Evolutionary conservation across 108 stramenopile species (phyloP).

Genomic region (Discostella pseudostelligera): DNA sequence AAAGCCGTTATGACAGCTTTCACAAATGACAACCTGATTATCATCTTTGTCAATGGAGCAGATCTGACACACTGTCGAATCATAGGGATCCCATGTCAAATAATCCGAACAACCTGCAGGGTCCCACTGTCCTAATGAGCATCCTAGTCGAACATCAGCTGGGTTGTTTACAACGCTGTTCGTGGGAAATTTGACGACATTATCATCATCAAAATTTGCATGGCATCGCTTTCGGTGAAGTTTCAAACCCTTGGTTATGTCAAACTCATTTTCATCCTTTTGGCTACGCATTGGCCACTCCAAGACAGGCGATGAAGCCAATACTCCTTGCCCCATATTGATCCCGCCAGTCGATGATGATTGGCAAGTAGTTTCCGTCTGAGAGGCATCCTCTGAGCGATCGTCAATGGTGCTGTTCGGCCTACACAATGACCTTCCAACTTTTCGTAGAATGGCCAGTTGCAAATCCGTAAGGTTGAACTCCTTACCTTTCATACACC

Average conservation of each 20-base stretch:
- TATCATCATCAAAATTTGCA: background rate
- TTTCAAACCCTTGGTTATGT: slow-evolving; percentile 28
- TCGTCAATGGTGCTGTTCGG: background rate
- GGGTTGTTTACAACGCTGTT: slow-evolving; percentile 30
- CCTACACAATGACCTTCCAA: background rate
- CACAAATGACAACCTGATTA: slow-evolving; percentile 50
- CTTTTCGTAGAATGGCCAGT: slow-evolving; percentile 31
- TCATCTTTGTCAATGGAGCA: slow-evolving; percentile 44
- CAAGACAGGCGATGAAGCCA: slow-evolving; percentile 15
- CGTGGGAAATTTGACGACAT: slow-evolving; percentile 5
- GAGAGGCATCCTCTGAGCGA: background rate
- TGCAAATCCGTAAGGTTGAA: slow-evolving; percentile 31
- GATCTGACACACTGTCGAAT: slow-evolving; percentile 34
- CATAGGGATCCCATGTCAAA: slow-evolving; percentile 37
- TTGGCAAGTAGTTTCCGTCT: background rate
- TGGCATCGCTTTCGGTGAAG: slow-evolving; percentile 20
- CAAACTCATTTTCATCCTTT: background rate
- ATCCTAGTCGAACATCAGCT: slow-evolving; percentile 26
- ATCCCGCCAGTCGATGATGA: background rate
- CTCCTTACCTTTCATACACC: background rate
- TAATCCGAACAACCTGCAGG: slow-evolving; percentile 25
- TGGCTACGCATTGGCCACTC: slow-evolving; percentile 37
- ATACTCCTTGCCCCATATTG: background rate
- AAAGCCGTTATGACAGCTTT: slow-evolving; percentile 46
- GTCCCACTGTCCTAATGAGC: slow-evolving; percentile 30